Conservation (phyloP, 2,329 filamentous ascomycete genomes). For the Aspergillus calidoustus region DNA sequence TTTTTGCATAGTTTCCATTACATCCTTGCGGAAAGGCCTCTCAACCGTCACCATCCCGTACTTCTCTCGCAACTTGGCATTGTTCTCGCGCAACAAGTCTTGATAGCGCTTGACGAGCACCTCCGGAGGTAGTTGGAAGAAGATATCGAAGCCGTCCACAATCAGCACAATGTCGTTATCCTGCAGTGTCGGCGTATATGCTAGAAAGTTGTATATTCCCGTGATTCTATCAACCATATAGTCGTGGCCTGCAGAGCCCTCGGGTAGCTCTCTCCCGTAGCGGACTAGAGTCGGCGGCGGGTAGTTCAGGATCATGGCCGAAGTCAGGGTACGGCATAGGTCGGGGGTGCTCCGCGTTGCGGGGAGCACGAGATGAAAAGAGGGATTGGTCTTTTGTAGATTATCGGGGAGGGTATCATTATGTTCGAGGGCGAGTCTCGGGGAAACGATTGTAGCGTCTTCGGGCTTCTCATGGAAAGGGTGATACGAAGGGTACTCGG, state of each 20-base stretch:
- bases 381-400: constrained; percentile 41
- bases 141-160: constrained; percentile 66
- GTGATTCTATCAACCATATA: constrained; percentile 52
- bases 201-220: constrained; percentile 54
- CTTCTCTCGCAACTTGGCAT: constrained; percentile 55
- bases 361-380: constrained; percentile 62
- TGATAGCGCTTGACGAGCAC: constrained; percentile 68
- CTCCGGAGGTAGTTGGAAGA: constrained; percentile 68
- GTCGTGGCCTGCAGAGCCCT: constrained; percentile 40
- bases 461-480: constrained; percentile 36
- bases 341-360: constrained; percentile 52
- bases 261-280: constrained; percentile 40
- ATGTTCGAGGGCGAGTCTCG: constrained; percentile 24
- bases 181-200: constrained; percentile 51
- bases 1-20: constrained; percentile 39
- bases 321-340: constrained; percentile 63
- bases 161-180: constrained; percentile 67
- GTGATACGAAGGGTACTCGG: constrained; percentile 39
- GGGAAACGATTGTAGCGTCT: constrained; percentile 35
- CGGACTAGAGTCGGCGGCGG: constrained; percentile 61
- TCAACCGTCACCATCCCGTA: constrained; percentile 50
- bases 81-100: constrained; percentile 56
- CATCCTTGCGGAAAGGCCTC: constrained; percentile 22
- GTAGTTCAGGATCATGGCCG: constrained; percentile 63
- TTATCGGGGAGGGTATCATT: constrained; percentile 37